Evolutionary conservation across 2,329 filamentous ascomycete species (phyloP), one percentile per base, ranked within the genome.

Genomic region (Trichoderma sp.): DNA sequence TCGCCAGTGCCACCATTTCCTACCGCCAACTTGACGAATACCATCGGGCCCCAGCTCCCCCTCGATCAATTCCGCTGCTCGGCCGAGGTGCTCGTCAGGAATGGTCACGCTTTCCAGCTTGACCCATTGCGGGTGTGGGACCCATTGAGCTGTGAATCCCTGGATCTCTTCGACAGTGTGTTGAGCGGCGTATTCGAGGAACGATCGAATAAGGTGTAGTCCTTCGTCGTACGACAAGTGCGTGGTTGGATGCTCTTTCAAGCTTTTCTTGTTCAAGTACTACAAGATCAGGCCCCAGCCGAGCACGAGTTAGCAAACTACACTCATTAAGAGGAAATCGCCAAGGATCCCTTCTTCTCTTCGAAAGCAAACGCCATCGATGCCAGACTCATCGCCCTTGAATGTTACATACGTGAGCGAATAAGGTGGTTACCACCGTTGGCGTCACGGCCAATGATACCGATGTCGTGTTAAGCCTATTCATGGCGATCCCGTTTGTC

Each of bases 161-260:
- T 99, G 95, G 34, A 98, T 80, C 71, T 98, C 93, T 79, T 99
- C 95, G 73, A 99, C 90, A 0, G 92, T 93, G 77, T 97, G 92
- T 70, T 92, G 90, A 1, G 94, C 93, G 4, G 93, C 90, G 78
- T 93, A 95, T 50, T 87, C 80, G 39, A 99, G 86, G 78, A 99
- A 98, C 39, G 90, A 87, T 59, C 93, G 92, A 73, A 98, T 90
- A 60, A 99, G 85, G 71, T 92, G 88, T 15, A 99, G 85, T 42
- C 94, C 94, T 80, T 97, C 92, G 76, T 98, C 92, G 80, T 99
- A 99, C 64, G 93, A 94, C 67, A 99, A 89, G 77, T 97, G 92
- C 1, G 92, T 91, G 1, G 92, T 97, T 0, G 94, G 94, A 70
- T 94, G 94, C 71, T 94, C 84, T 70, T 86, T 88, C 34, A 90